Conservation (phyloP, 495 filamentous ascomycete genomes). For the Saxispiralis lemnorum region DNA sequence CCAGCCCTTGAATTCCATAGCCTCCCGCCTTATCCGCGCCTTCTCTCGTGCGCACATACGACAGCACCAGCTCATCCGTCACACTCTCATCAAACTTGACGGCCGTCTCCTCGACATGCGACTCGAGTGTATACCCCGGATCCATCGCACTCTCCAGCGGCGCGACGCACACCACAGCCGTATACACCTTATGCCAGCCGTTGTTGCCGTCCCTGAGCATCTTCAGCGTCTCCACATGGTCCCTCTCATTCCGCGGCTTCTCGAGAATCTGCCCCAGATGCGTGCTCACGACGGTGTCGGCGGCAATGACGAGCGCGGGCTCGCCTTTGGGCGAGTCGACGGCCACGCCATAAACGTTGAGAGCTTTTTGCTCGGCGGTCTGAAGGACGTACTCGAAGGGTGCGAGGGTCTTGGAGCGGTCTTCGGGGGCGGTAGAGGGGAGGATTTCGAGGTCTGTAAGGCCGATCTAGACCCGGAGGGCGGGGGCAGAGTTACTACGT, state of each 20-base stretch:
- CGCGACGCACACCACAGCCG: conserved; percentile 62
- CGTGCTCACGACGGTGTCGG: conserved; percentile 79
- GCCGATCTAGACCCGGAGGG: conserved; percentile 34
- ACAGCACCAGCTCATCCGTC: conserved; percentile 64
- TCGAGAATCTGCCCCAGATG: conserved; percentile 61
- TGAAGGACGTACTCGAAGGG: conserved; percentile 81
- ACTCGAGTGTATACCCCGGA: conserved; percentile 73
- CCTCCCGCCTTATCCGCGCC: conserved; percentile 93
- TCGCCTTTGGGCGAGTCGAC: conserved; percentile 47
- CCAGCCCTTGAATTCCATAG: conserved; percentile 82
- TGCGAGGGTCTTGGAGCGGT: conserved; percentile 61
- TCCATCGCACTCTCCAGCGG: conserved; percentile 55
- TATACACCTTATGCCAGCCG: conserved; percentile 56
- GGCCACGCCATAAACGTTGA: conserved; percentile 55
- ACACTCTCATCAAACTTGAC: conserved; percentile 62
- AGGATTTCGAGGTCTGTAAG: conserved; percentile 55
- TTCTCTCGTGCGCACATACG: conserved; percentile 81
- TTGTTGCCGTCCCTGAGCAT: conserved; percentile 48
- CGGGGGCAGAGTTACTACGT: not conserved
- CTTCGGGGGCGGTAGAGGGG: conserved; percentile 62
- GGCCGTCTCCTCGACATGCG: conserved; percentile 67
- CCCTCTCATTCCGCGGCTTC: conserved; percentile 65
- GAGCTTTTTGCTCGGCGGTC: conserved; percentile 68
- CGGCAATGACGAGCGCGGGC: conserved; percentile 71
- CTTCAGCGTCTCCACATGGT: conserved; percentile 68